phyloP scores from a whole-genome alignment of 2,329 filamentous ascomycete species.

The Colletotrichum caudatum region DNA sequence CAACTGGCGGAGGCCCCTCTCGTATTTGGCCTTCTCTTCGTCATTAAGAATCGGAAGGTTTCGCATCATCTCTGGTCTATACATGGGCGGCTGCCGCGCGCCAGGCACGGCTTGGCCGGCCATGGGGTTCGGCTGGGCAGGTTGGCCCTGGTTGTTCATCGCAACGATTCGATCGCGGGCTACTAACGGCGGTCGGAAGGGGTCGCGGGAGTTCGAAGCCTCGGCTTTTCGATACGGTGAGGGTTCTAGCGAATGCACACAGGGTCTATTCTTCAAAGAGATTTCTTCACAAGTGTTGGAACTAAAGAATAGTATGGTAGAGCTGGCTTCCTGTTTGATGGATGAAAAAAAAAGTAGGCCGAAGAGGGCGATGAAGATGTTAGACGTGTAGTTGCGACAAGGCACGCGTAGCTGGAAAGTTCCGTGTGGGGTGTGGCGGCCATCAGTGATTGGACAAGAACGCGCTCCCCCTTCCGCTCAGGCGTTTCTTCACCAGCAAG shows the following conservation, averaged over 20 bases:
- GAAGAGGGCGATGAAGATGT: not conserved
- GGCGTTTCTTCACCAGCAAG: not conserved
- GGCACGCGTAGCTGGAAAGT: slow-evolving; percentile 38
- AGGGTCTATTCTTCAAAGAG: not conserved
- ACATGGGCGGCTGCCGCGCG: slow-evolving; percentile 55
- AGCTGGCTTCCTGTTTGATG: not conserved
- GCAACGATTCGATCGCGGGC: slow-evolving; percentile 9
- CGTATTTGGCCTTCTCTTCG: slow-evolving; percentile 70
- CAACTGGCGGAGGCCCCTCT: slow-evolving; percentile 65
- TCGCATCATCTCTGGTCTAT: slow-evolving; percentile 65
- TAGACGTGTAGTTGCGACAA: slow-evolving; percentile 26
- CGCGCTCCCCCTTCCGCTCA: not conserved
- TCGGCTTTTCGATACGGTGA: not conserved
- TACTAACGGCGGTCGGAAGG: not conserved
- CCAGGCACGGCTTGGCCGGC: slow-evolving; percentile 44
- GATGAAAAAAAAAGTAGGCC: not conserved
- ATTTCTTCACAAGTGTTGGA: not conserved
- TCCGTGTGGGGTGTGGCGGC: slow-evolving; percentile 22
- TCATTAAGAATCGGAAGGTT: slow-evolving; percentile 62
- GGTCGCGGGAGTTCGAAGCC: not conserved
- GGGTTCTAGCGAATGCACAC: not conserved
- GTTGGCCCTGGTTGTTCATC: slow-evolving; percentile 43
- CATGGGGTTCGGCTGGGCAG: slow-evolving; percentile 39
- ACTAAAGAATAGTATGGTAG: not conserved
- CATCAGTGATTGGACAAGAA: slow-evolving; percentile 30